Evolutionary conservation across 495 filamentous ascomycete species (phyloP).

Genomic region (Penicillium daleae): DNA sequence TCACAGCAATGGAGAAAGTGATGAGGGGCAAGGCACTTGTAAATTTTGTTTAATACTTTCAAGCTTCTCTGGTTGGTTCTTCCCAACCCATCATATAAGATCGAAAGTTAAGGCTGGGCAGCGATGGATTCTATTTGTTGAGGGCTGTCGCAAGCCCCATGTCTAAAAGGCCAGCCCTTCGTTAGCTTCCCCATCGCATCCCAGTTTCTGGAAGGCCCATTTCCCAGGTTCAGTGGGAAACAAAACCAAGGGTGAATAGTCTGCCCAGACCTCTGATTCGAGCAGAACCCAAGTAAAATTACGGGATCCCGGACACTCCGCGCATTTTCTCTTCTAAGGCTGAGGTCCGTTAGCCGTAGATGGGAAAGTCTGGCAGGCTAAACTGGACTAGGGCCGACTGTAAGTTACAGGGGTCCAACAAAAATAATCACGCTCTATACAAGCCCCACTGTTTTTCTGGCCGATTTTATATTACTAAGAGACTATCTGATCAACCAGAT

Average conservation of each 20-base stretch:
- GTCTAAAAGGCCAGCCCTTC: slow-evolving; percentile 10
- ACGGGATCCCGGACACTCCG: slow-evolving; percentile 15
- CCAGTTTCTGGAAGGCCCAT: slow-evolving; percentile 24
- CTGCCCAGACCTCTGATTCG: slow-evolving; percentile 8
- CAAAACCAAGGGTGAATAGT: slow-evolving; percentile 17
- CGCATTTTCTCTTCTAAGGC: slow-evolving; percentile 13
- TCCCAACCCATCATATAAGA: not conserved
- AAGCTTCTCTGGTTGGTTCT: not conserved
- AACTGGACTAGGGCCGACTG: not conserved
- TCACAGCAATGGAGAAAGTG: not conserved
- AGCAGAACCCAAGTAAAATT: slow-evolving; percentile 13
- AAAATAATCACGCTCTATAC: too few species aligned
- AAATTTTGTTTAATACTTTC: slow-evolving; percentile 2
- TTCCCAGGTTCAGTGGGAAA: slow-evolving; percentile 9
- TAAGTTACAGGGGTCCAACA: not conserved
- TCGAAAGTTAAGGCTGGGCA: slow-evolving; percentile 1
- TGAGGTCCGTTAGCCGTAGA: slow-evolving; percentile 2
- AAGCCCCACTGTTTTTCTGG: too few species aligned
- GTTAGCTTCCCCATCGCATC: slow-evolving; percentile 4
- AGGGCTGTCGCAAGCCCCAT: slow-evolving; percentile 4
- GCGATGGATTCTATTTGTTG: not conserved
- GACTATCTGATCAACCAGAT: too few species aligned
- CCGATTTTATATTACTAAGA: too few species aligned
- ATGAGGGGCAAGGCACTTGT: slow-evolving; percentile 5
- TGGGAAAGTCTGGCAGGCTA: not conserved